Evolutionary conservation across 2,329 filamentous ascomycete species (phyloP).

Genomic region (Chalara sp.): DNA sequence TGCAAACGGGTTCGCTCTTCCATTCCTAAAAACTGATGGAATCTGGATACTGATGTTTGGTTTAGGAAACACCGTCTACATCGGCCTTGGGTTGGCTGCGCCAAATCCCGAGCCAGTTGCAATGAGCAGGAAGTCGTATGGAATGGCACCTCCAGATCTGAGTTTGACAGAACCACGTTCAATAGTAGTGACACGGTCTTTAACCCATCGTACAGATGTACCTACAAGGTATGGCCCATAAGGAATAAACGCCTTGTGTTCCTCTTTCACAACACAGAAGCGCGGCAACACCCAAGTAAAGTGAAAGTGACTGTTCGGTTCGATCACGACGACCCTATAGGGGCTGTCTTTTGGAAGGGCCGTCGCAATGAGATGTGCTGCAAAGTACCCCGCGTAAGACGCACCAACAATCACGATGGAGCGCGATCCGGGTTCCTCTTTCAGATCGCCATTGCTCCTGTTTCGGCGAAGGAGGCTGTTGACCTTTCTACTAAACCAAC

Average conservation of each 20-base stretch:
- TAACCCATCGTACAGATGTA: slow-evolving; percentile 27
- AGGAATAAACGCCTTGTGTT: slow-evolving; percentile 43
- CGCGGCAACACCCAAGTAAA: slow-evolving; percentile 42
- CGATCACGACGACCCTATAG: slow-evolving; percentile 39
- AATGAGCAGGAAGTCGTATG: slow-evolving; percentile 35
- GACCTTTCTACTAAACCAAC: no score
- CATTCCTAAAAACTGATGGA: not conserved
- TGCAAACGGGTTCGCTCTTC: slow-evolving; percentile 55
- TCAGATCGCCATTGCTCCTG: no score
- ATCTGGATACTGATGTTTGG: not conserved
- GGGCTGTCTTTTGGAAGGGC: slow-evolving; percentile 31
- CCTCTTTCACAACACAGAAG: slow-evolving; percentile 37
- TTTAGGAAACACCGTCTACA: slow-evolving; percentile 68
- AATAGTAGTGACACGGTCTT: slow-evolving; percentile 27
- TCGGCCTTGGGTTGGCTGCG: slow-evolving; percentile 65
- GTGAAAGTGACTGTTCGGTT: slow-evolving; percentile 45
- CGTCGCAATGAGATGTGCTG: slow-evolving; percentile 29
- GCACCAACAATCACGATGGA: slow-evolving; percentile 37
- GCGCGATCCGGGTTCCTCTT: slow-evolving; percentile 2
- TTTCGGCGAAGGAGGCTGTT: no score
- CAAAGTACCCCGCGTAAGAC: slow-evolving; percentile 35
- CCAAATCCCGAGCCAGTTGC: slow-evolving; percentile 38
- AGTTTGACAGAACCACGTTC: slow-evolving; percentile 26
- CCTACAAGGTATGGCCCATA: slow-evolving; percentile 29
- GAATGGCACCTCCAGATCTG: slow-evolving; percentile 27